Conservation (phyloP, 768 basidiomycete species). For the Lyophyllum semitale region DNA sequence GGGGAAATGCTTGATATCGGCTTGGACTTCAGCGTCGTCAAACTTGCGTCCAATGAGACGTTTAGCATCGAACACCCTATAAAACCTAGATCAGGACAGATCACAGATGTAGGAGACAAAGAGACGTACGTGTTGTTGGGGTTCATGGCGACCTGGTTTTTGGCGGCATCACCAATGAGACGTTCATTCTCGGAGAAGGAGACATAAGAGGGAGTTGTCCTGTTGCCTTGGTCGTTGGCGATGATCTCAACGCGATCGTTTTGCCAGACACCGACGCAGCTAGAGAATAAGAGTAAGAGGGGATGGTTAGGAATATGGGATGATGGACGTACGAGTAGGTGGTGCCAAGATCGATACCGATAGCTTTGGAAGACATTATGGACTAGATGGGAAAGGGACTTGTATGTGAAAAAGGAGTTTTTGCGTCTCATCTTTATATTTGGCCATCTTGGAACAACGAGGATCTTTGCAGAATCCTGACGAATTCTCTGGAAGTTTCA, state of each 20-base stretch:
- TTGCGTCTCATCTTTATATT: conserved; percentile 35
- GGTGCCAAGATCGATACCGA: conserved; percentile 90
- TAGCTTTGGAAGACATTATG: conserved; percentile 72
- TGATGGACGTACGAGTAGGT: conserved; percentile 78
- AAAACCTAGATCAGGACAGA: conserved; percentile 8
- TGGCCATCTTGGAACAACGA: conserved; percentile 37
- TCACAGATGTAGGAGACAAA: background rate
- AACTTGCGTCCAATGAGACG: conserved; percentile 96
- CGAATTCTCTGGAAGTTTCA: conserved; percentile 50
- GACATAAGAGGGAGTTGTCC: conserved; percentile 95
- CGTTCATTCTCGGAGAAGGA: conserved; percentile 94
- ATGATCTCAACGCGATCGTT: conserved; percentile 99
- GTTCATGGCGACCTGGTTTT: conserved; percentile 99
- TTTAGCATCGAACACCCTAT: conserved; percentile 95
- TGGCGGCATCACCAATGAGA: conserved; percentile 98
- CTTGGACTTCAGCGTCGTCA: conserved; percentile 80
- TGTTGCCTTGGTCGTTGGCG: conserved; percentile 93
- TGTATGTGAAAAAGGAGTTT: conserved; percentile 13
- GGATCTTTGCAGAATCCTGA: conserved; percentile 34
- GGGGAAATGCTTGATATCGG: conserved; percentile 90
- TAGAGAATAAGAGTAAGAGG: conserved; percentile 32
- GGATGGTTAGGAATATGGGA: background rate
- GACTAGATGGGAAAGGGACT: conserved; percentile 13
- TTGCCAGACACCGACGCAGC: conserved; percentile 99
- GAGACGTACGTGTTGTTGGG: conserved; percentile 78